A percentile compares a stretch with the other conserved stretches of the same genome.
These are phyloP conservation scores for Auriculariales sp. DNA, from an alignment of 768 basidiomycete species.

Conservation along the genomic window DNA sequence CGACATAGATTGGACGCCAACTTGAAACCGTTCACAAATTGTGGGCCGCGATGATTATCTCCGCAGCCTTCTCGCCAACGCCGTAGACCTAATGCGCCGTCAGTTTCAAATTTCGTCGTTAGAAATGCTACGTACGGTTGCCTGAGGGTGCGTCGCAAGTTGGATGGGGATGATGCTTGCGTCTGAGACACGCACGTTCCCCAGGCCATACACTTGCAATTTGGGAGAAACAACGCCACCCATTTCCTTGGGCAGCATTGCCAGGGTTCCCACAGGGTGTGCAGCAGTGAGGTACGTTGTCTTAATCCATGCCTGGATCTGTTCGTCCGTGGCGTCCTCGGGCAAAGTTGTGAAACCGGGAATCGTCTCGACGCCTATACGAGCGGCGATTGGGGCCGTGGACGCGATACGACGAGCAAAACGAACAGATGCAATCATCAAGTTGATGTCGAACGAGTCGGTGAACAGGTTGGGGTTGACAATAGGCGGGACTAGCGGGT, in stretches of 20 bases:
- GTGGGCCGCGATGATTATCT: not conserved
- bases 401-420: not conserved
- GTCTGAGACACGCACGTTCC: conserved; percentile 21
- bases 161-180: conserved; percentile 6
- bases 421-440: conserved; percentile 10
- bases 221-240: conserved; percentile 27
- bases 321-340: not conserved
- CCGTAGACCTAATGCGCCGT: not conserved
- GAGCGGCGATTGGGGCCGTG: not conserved
- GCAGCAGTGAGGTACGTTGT: not conserved
- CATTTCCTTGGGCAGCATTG: conserved; percentile 21
- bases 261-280: conserved; percentile 22
- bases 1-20: too few species aligned
- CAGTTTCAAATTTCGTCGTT: not conserved
- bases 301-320: not conserved
- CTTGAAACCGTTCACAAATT: not conserved
- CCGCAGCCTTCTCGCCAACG: not conserved
- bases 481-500: conserved; percentile 17
- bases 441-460: conserved; percentile 9
- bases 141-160: conserved; percentile 3
- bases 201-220: conserved; percentile 22
- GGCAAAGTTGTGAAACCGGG: not conserved
- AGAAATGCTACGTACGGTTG: not conserved
- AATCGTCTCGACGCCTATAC: not conserved
- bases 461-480: conserved; percentile 26